Percentiles rank a stretch among this genome's conserved stretches.
phyloP scores from a whole-genome alignment of 345 rosid species.

The Pugionium cornutum region DNA sequence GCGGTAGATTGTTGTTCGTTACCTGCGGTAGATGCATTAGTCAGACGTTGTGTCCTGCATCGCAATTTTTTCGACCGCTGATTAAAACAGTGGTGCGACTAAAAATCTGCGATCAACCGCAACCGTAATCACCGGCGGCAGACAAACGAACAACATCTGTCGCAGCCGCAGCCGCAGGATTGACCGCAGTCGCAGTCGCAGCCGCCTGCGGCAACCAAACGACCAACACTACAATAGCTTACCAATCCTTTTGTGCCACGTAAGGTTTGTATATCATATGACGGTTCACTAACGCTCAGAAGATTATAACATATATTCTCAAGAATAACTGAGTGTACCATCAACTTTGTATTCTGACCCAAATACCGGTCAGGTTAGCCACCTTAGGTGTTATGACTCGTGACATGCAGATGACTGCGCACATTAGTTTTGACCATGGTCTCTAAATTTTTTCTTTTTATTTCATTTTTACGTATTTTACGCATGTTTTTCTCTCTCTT shows the following conservation, averaged over 20 bases:
- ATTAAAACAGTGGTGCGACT: too few relatives aligned
- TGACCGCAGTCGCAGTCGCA: too few relatives aligned
- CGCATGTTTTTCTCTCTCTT: not conserved
- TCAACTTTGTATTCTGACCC: not conserved
- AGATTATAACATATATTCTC: not conserved
- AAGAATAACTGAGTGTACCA: too few relatives aligned
- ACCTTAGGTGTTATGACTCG: not conserved
- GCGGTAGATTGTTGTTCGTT: too few relatives aligned
- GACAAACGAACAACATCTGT: too few relatives aligned
- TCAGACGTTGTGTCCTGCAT: too few relatives aligned
- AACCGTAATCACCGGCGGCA: too few relatives aligned
- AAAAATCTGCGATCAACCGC: too few relatives aligned
- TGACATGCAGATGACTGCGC: conserved; percentile 51
- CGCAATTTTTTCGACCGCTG: too few relatives aligned
- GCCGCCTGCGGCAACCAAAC: too few relatives aligned
- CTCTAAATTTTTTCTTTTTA: not conserved
- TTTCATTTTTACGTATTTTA: not conserved
- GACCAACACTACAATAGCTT: not conserved
- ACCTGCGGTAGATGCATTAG: too few relatives aligned
- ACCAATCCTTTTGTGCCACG: conserved; percentile 17
- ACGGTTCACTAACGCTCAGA: not conserved
- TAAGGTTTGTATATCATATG: not conserved
- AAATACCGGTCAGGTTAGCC: conserved; percentile 39
- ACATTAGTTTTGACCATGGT: conserved; percentile 37
- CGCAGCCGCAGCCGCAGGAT: too few relatives aligned